phyloP scores from a whole-genome alignment of 164 flowering plant species.

The Chimonanthus praecox region DNA sequence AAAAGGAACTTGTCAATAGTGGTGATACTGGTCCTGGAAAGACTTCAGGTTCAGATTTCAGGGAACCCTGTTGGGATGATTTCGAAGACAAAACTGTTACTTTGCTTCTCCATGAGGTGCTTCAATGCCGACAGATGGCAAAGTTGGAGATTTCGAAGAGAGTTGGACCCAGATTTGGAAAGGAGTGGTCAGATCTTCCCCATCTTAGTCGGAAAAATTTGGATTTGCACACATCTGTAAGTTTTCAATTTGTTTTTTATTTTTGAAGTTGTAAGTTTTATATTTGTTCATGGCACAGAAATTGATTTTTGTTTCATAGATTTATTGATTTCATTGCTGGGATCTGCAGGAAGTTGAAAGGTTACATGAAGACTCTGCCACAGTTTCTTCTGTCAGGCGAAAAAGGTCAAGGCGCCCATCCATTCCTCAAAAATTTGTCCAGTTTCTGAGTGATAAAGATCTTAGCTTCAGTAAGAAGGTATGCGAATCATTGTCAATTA shows the following conservation, averaged over 20 bases:
- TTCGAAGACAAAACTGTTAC: slow-evolving; percentile 49
- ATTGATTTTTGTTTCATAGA: not conserved
- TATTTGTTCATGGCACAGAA: slow-evolving; percentile 13
- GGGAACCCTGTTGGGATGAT: slow-evolving; percentile 65
- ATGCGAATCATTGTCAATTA: slow-evolving; percentile 66
- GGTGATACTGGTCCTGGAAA: slow-evolving; percentile 19
- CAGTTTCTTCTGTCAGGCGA: not conserved
- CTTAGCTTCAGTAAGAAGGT: slow-evolving; percentile 28
- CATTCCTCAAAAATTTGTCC: slow-evolving; percentile 45
- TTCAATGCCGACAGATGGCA: slow-evolving; percentile 38
- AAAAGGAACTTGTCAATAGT: slow-evolving; percentile 12
- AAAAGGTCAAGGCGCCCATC: slow-evolving; percentile 33
- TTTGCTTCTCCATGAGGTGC: slow-evolving; percentile 60
- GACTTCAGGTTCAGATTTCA: slow-evolving; percentile 15
- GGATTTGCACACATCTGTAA: slow-evolving; percentile 14
- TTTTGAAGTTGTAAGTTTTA: slow-evolving; percentile 8
- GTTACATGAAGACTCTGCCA: slow-evolving; percentile 18
- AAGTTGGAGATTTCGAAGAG: slow-evolving; percentile 34
- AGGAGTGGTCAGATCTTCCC: slow-evolving; percentile 23
- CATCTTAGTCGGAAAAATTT: slow-evolving; percentile 8
- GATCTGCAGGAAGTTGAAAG: slow-evolving; percentile 7
- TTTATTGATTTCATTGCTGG: not conserved
- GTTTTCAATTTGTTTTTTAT: not conserved
- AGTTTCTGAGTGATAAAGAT: slow-evolving; percentile 34
- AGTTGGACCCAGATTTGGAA: slow-evolving; percentile 19